phyloP scores from a whole-genome alignment of 306 rosid genomes.

The Morella rubra region DNA sequence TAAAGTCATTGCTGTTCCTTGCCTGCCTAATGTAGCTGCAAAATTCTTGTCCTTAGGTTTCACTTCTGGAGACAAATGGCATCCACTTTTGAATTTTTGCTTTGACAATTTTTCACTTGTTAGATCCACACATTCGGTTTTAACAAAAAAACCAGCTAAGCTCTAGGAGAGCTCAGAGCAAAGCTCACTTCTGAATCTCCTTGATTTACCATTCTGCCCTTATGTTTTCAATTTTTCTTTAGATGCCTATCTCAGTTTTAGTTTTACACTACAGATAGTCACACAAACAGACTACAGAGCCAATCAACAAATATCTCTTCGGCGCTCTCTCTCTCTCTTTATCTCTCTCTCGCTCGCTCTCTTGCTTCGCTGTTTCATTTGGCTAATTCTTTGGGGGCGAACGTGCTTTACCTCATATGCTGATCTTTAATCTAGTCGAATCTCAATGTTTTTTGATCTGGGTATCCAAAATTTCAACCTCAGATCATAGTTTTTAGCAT shows the following conservation, averaged over 20 bases:
- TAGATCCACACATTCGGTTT: conserved; percentile 32
- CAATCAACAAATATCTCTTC: conserved; percentile 64
- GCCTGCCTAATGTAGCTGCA: neutral
- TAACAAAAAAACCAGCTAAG: too few species aligned
- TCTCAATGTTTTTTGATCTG: conserved; percentile 48
- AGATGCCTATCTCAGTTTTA: conserved; percentile 19
- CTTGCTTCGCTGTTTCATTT: conserved; percentile 37
- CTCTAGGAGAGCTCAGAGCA: neutral
- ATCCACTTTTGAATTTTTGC: neutral
- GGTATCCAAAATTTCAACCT: conserved; percentile 32
- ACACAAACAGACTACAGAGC: conserved; percentile 43
- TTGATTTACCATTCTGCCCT: conserved; percentile 37
- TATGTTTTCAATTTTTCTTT: conserved; percentile 7
- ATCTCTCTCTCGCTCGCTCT: conserved; percentile 31
- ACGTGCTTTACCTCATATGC: conserved; percentile 23
- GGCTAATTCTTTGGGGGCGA: conserved; percentile 25
- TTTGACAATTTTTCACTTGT: neutral
- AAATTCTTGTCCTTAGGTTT: neutral
- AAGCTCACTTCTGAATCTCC: neutral
- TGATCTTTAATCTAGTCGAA: conserved; percentile 32
- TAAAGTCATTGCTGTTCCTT: neutral
- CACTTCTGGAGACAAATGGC: conserved; percentile 14
- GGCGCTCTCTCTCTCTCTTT: conserved; percentile 24
- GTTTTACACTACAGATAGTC: conserved; percentile 36
- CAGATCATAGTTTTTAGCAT: conserved; percentile 38